Percentiles rank a stretch among this genome's conserved stretches.
Evolutionary conservation across 2,329 filamentous ascomycete genomes (phyloP).

Genomic region (Decorospora gaudefroyi): DNA sequence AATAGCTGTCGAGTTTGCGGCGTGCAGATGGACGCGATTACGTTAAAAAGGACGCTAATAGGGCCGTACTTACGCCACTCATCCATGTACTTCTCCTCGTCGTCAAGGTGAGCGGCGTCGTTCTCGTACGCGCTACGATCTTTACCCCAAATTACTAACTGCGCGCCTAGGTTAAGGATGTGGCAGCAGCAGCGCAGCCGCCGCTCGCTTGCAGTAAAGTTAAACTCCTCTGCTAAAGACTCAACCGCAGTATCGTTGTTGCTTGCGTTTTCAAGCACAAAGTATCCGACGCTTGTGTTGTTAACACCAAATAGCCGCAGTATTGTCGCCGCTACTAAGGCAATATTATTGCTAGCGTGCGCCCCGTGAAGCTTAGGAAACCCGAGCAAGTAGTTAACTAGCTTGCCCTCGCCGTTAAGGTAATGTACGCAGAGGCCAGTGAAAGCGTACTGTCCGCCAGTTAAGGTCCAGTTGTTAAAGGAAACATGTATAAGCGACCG

Average conservation of each 20-base stretch:
- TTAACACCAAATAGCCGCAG: slow-evolving; percentile 11
- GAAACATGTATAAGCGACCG: slow-evolving; percentile 11
- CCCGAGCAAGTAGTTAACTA: slow-evolving; percentile 1
- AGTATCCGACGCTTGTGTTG: slow-evolving; percentile 3
- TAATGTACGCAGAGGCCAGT: slow-evolving; percentile 11
- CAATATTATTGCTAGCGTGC: slow-evolving; percentile 14
- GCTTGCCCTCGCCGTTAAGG: slow-evolving; percentile 4
- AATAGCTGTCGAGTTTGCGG: no score
- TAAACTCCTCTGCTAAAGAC: slow-evolving; percentile 1
- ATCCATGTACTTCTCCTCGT: no score
- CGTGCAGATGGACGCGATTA: no score
- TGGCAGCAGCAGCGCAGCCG: slow-evolving; percentile 8
- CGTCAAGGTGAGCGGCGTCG: no score
- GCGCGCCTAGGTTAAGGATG: slow-evolving; percentile 6
- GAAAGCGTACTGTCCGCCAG: slow-evolving; percentile 5
- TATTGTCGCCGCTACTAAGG: slow-evolving; percentile 5
- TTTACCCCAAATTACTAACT: slow-evolving; percentile 6
- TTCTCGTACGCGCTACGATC: neutral
- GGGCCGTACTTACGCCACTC: no score
- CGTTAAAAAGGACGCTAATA: no score
- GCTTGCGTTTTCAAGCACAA: slow-evolving; percentile 13
- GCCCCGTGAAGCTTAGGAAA: neutral
- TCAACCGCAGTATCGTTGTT: slow-evolving; percentile 11
- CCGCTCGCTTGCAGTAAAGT: slow-evolving; percentile 4
- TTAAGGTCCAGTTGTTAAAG: slow-evolving; percentile 15